These are phyloP conservation scores for Termitomyces sp. DNA, from an alignment of 768 basidiomycete species.

Conservation along the genomic window DNA sequence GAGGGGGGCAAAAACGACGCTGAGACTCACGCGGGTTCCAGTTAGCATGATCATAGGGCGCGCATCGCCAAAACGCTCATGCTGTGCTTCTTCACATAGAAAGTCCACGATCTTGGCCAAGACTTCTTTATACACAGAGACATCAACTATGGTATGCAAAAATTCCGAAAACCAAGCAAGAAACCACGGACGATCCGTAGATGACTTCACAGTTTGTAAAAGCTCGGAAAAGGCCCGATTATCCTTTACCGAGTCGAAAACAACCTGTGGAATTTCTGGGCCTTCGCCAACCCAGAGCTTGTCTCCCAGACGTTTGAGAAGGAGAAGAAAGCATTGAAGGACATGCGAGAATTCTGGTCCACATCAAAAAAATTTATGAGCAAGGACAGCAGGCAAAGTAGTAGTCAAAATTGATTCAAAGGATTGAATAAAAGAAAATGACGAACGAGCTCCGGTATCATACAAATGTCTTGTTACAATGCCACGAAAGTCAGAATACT, in stretches of 20 bases:
- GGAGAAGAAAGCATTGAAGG: conserved; percentile 51
- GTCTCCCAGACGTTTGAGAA: conserved; percentile 51
- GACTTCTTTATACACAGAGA: conserved; percentile 52
- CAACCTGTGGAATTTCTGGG: conserved; percentile 67
- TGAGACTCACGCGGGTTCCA: conserved; percentile 55
- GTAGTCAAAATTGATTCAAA: conserved; percentile 8
- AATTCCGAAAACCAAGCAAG: conserved; percentile 65
- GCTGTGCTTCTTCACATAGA: conserved; percentile 78
- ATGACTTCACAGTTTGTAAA: conserved; percentile 29
- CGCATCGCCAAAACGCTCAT: conserved; percentile 58
- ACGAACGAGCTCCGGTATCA: conserved; percentile 58
- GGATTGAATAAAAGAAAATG: conserved; percentile 6
- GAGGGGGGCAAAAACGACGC: neutral
- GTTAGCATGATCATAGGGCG: conserved; percentile 57
- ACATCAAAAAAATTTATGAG: conserved; percentile 1
- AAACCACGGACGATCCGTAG: conserved; percentile 38
- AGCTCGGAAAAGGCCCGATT: conserved; percentile 54
- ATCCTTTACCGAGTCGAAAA: conserved; percentile 81
- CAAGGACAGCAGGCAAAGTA: conserved; percentile 4
- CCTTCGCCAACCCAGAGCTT: conserved; percentile 69
- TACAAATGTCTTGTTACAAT: conserved; percentile 58
- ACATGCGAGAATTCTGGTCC: conserved; percentile 54
- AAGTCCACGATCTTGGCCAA: conserved; percentile 69
- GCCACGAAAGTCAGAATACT: conserved; percentile 41
- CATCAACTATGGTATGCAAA: conserved; percentile 49